Evolutionary conservation across 2,329 filamentous ascomycete genomes (phyloP).

Genomic region (Cercospora zeae-maydis): DNA sequence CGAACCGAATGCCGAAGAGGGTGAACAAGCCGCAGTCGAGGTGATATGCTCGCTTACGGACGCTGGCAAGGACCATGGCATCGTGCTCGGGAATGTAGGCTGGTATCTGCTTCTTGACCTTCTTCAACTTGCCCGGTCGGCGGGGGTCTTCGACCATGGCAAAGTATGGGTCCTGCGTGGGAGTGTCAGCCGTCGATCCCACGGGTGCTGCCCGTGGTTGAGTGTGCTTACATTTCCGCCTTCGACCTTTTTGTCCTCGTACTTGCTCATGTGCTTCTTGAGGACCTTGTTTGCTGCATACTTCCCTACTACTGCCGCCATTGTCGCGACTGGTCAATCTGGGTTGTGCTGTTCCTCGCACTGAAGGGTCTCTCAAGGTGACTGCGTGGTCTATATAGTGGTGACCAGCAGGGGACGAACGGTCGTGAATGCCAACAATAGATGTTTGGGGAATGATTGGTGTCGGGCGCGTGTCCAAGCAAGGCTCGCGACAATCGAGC

Average conservation of each 20-base stretch:
- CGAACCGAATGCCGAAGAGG: slow-evolving; percentile 76
- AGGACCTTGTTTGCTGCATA: slow-evolving; percentile 51
- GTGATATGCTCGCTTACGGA: slow-evolving; percentile 79
- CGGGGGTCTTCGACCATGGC: slow-evolving; percentile 74
- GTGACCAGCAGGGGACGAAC: background rate
- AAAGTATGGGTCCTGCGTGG: slow-evolving; percentile 77
- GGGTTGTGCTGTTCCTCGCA: background rate
- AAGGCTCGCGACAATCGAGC: slow-evolving; percentile 10
- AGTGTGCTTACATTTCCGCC: slow-evolving; percentile 39
- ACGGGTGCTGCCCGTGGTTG: background rate
- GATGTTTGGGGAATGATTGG: slow-evolving; percentile 20
- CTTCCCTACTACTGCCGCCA: slow-evolving; percentile 47
- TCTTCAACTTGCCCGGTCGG: slow-evolving; percentile 71
- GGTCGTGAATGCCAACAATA: slow-evolving; percentile 22
- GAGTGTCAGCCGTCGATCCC: slow-evolving; percentile 12
- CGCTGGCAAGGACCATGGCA: slow-evolving; percentile 74
- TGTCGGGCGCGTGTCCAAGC: slow-evolving; percentile 11
- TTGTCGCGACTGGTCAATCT: slow-evolving; percentile 29
- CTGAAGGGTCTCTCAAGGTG: background rate
- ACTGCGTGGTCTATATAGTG: slow-evolving; percentile 10
- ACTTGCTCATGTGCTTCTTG: slow-evolving; percentile 47
- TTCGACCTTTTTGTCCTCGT: slow-evolving; percentile 42
- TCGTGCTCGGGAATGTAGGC: slow-evolving; percentile 80
- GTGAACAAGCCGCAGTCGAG: slow-evolving; percentile 83
- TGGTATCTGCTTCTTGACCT: slow-evolving; percentile 78